Evolutionary conservation across 2,329 filamentous ascomycete genomes (phyloP), one percentile per base, ranked within the genome.

Genomic region (Arthrobotrys sinensis): DNA sequence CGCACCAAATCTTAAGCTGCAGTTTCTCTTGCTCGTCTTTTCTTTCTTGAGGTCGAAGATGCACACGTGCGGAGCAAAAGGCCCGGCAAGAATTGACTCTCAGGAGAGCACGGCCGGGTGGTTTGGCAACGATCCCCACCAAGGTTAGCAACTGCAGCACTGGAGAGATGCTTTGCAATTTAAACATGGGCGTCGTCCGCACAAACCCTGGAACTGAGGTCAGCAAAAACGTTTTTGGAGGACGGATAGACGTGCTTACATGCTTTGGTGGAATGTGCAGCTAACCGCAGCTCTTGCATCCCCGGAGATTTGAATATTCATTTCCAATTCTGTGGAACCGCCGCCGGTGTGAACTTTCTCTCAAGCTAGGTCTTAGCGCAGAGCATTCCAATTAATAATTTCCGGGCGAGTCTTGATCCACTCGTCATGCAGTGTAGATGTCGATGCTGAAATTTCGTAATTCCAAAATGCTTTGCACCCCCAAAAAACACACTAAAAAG

Each of bases 271-370:
- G 19, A 45, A n/a, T 43, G 46, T 55, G 64, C 64, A 53, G 64
- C 48, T 55, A 53, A 34, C 55, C 55, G 46, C 40, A 36, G 19
- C 24, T 43, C 36, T 45, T 76, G 53, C 64, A 64, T 40, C 34
- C 63, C 71, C 71, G 71, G 71, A 76, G 64, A 76, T 76, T 76
- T 76, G 71, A 62, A 69, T 14, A 40, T 70, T 48, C 21, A 69
- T 76, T 76, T 69, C 72, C 65, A 76, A 65, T 57, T n/a, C 57
- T 52, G 16, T 65, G 72, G 72, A 69, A 76, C 72, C 72, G 71
- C 71, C 55, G 68, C 60, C 21, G 40, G 21, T 38, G 48, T 19
- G 24, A 46, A 38, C 43, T 62, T 48, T 16, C 67, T 71, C 14
- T 46, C 52, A 69, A 45, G 14, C 24, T 28, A 2, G n/a, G n/a